Conservation (phyloP, 1,284 basidiomycete species). For the Ganoderma boninense region DNA sequence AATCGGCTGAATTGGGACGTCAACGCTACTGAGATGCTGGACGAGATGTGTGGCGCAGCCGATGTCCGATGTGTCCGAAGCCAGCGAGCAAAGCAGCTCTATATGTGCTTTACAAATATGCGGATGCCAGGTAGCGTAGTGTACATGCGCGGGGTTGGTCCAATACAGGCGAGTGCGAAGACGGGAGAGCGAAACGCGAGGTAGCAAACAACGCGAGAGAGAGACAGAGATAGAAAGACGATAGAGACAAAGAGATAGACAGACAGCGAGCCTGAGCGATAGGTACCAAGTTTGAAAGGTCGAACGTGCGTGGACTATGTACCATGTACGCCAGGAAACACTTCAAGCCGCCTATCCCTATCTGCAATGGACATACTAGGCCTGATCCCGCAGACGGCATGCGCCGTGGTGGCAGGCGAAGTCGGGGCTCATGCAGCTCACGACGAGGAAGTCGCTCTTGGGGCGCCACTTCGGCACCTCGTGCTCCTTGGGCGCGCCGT, state of each 20-base stretch:
- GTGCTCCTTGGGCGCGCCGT: conserved; percentile 8
- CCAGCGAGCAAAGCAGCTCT: neutral
- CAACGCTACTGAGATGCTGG: neutral
- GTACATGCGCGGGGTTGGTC: neutral
- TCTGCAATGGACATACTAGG: neutral
- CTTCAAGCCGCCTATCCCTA: neutral
- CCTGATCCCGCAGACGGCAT: conserved; percentile 4
- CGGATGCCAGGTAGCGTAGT: neutral
- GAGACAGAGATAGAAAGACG: neutral
- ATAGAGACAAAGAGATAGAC: neutral
- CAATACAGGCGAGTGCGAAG: neutral
- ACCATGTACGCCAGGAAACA: neutral
- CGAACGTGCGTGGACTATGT: neutral
- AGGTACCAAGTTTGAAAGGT: neutral
- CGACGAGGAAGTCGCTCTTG: conserved; percentile 9
- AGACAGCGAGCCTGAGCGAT: neutral
- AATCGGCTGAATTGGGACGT: no score
- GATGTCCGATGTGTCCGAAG: neutral
- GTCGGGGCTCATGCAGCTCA: conserved; percentile 10
- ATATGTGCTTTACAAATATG: neutral
- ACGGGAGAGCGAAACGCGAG: neutral
- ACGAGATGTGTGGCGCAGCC: neutral
- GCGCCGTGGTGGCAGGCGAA: conserved; percentile 7
- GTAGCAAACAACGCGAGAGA: neutral
- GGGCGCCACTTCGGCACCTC: conserved; percentile 11